Evolutionary conservation across 345 rosid genomes (phyloP).

Genomic region (Dovyalis caffra): DNA sequence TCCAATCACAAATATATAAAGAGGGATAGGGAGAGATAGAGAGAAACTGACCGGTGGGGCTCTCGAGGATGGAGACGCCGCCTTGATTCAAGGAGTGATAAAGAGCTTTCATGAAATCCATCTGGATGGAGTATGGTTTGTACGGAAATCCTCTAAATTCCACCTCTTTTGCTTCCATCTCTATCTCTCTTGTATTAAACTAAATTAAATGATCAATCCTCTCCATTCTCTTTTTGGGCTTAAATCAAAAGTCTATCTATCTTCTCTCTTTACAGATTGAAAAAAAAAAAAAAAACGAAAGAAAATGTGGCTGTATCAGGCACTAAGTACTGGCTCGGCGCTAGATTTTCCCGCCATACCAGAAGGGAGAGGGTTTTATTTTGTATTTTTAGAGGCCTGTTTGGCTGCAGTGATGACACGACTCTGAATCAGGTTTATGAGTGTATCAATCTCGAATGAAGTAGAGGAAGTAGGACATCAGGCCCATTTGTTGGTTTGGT

Average conservation of each 20-base stretch:
- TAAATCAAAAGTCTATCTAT: background rate
- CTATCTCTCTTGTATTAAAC: too few species aligned
- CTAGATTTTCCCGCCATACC: constrained; percentile 11
- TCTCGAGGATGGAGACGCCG: constrained; percentile 94
- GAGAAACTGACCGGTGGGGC: constrained; percentile 70
- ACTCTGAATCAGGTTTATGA: background rate
- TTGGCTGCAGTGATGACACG: background rate
- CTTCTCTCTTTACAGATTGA: background rate
- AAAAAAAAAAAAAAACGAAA: too few species aligned
- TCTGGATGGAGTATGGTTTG: constrained; percentile 74
- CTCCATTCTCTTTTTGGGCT: constrained; percentile 16
- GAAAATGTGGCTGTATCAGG: background rate
- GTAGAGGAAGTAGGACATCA: too few species aligned
- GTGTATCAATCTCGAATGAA: too few species aligned
- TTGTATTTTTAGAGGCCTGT: background rate
- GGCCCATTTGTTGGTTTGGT: too few species aligned
- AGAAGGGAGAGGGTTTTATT: background rate
- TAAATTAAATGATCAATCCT: too few species aligned
- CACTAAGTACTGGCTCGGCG: too few species aligned
- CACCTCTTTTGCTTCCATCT: too few species aligned
- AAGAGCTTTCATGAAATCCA: constrained; percentile 82
- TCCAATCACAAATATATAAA: background rate
- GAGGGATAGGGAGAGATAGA: background rate
- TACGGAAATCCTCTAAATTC: constrained; percentile 73
- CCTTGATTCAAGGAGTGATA: constrained; percentile 73